Evolutionary conservation across 768 basidiomycete genomes (phyloP).

Genomic region (Hirschioporus abietinus): DNA sequence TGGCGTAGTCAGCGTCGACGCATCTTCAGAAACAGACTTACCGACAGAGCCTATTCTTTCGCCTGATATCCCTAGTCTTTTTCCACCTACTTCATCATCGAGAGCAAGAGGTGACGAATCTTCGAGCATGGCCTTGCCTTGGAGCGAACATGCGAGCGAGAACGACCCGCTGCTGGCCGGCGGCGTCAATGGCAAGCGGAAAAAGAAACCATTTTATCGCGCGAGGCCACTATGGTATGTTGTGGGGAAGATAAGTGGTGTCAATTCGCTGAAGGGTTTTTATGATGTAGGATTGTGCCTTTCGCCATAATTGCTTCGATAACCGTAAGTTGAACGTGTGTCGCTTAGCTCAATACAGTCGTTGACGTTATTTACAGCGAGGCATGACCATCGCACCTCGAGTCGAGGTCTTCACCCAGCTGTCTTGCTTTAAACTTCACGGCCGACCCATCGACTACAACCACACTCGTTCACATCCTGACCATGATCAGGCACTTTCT

Average conservation of each 20-base stretch:
- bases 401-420: constrained; percentile 73
- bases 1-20: not conserved
- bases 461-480: constrained; percentile 19
- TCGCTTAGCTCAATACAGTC: constrained; percentile 5
- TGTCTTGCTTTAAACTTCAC: constrained; percentile 61
- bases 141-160: constrained; percentile 17
- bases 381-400: constrained; percentile 76
- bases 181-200: constrained; percentile 6
- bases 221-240: constrained; percentile 42
- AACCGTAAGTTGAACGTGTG: constrained; percentile 41
- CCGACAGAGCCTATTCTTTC: constrained; percentile 1
- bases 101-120: not conserved
- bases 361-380: constrained; percentile 39
- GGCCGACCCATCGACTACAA: constrained; percentile 32
- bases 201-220: constrained; percentile 45
- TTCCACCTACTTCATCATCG: not conserved
- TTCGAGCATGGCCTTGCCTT: not conserved
- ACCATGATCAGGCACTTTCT: constrained; percentile 8
- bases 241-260: not conserved
- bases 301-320: constrained; percentile 62
- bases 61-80: not conserved
- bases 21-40: not conserved
- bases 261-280: not conserved
- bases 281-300: constrained; percentile 58
- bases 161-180: constrained; percentile 26